Evolutionary conservation across 306 rosid genomes (phyloP), one percentile per base, ranked within the genome.

Genomic region (Dalbergia cultrata): DNA sequence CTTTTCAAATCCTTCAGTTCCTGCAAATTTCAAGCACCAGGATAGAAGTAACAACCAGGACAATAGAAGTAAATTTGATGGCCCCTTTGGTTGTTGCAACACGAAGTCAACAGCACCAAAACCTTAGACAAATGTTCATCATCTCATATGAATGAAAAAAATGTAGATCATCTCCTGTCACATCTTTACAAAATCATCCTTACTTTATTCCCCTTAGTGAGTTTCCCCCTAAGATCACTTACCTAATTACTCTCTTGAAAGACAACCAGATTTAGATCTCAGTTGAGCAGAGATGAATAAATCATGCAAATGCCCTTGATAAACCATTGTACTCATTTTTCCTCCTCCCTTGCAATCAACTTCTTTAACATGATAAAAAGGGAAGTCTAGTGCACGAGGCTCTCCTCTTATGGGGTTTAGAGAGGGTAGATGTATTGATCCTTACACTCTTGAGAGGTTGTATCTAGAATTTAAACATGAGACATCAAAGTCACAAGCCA

Each of bases 1-100:
- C 71, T 81, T 85, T 80, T 91, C 74, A 34, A 64, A 78, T 87
- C 89, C 86, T 86, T 92, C 75, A 72, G 67, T 66, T 87, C 93
- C 98, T 90, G 88, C 82, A 84, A 53, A 43, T 85, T 83, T 82
- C 83, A 81, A 67, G 64, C 67, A 82, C 67, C 54, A 52, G 39
- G 31, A 35, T n/a, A 26, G 1, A 26, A 26, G 31, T 26, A 26
- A 26, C 31, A 37, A 37, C 41, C 5, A 4, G 6, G 41, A 37
- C 41, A 37, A 7, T 60, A 60, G 37, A 63, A 63, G 54, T 21
- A 34, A 72, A 1, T 34, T 70, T 13, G 33, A 68, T 47, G 19
- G 19, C 65, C 65, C 34, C 39, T 13, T 18, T 17, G 54, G 9
- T 39, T 37, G 41, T 56, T 18, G 11, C 39, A 37, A 35, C 26